Conservation (phyloP, 1,284 basidiomycete genomes). For the Trichosporon sp. region DNA sequence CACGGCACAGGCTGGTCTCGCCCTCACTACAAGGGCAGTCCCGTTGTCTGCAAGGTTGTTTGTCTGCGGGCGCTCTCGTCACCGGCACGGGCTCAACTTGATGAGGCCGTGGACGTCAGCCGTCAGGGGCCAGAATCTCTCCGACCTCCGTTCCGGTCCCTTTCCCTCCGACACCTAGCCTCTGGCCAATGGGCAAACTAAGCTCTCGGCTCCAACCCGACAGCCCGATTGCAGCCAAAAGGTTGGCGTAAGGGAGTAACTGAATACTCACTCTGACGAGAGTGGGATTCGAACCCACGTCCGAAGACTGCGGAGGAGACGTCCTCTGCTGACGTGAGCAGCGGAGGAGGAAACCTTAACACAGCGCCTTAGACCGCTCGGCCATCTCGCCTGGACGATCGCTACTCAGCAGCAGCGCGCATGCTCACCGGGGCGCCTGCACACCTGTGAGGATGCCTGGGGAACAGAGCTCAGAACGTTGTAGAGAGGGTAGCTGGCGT, state of each 20-base stretch:
- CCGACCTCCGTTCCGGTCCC: neutral
- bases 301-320: slow-evolving; percentile 34
- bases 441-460: neutral
- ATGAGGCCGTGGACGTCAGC: neutral
- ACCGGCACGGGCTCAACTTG: neutral
- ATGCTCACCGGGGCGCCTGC: neutral
- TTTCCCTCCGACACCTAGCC: neutral
- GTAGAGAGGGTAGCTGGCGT: too few relatives aligned
- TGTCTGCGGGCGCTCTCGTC: neutral
- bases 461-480: neutral
- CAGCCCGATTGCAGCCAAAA: neutral
- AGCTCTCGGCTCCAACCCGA: neutral
- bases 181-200: too few relatives aligned
- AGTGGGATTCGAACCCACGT: slow-evolving; percentile 48
- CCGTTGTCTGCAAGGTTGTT: too few relatives aligned
- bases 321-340: neutral
- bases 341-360: slow-evolving; percentile 11
- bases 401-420: neutral
- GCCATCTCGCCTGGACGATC: slow-evolving; percentile 12
- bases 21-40: neutral
- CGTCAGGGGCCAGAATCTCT: neutral
- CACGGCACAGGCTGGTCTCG: neutral
- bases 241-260: slow-evolving; percentile 8
- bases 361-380: slow-evolving; percentile 21
- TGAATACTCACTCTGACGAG: slow-evolving; percentile 15